phyloP scores from a whole-genome alignment of 305 asterid species.

The Salvia sclarea region DNA sequence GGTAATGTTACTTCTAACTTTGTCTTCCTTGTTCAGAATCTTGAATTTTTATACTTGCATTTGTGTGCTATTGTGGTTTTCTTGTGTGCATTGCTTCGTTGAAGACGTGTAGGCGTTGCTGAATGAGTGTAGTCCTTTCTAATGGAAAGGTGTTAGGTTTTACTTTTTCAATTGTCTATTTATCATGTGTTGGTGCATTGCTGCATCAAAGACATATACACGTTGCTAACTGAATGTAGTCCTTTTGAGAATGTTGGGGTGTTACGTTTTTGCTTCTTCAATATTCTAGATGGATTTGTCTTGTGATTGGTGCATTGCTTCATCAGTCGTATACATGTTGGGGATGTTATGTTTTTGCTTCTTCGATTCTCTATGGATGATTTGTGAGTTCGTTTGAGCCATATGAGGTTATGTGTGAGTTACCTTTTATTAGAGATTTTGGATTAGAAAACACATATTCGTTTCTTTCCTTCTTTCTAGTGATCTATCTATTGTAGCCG shows the following conservation, averaged over 20 bases:
- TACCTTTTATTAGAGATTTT: not conserved
- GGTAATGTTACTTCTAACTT: conserved; percentile 44
- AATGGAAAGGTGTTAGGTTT: too few relatives aligned
- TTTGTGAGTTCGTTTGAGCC: not conserved
- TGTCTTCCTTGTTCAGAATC: not conserved
- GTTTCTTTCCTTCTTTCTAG: not conserved
- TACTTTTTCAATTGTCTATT: too few relatives aligned
- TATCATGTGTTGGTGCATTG: too few relatives aligned
- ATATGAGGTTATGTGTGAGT: not conserved
- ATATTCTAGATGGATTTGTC: too few relatives aligned
- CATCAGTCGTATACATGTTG: too few relatives aligned
- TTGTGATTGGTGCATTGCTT: too few relatives aligned
- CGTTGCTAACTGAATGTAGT: not conserved
- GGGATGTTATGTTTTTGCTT: too few relatives aligned
- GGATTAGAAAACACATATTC: not conserved
- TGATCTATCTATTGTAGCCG: not conserved
- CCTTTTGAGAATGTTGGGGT: not conserved
- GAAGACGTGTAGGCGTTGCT: not conserved
- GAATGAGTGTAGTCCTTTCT: not conserved
- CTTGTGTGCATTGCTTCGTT: not conserved
- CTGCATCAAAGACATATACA: not conserved
- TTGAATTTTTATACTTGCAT: not conserved
- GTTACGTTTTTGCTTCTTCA: not conserved
- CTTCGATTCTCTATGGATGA: not conserved
- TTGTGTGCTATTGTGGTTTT: not conserved